phyloP scores from a whole-genome alignment of 106 monocot genomes.

The Dendrobium catenatum region DNA sequence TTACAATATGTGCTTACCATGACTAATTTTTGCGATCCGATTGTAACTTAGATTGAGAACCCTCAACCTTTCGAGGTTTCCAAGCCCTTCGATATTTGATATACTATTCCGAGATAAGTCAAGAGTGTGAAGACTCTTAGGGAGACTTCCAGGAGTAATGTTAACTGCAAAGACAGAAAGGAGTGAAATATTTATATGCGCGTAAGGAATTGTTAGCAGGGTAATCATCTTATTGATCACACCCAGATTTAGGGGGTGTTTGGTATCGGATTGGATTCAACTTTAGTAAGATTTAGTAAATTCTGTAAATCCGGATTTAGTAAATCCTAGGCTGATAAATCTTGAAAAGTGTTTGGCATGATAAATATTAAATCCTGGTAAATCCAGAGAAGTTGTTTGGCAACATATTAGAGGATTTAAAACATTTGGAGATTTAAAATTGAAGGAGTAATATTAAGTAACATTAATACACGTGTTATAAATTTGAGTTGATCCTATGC shows the following conservation, averaged over 20 bases:
- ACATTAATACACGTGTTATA: no score
- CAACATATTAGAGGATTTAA: no score
- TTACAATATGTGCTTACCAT: slow-evolving; percentile 45
- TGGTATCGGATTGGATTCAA: no score
- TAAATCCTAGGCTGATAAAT: no score
- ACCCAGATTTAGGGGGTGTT: neutral
- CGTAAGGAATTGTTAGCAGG: neutral
- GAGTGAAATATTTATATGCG: neutral
- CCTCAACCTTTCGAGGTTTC: slow-evolving; percentile 69
- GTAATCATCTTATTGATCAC: neutral
- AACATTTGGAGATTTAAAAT: no score
- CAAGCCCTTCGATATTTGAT: slow-evolving; percentile 62
- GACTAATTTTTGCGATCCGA: slow-evolving; percentile 70
- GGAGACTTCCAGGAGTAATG: slow-evolving; percentile 59
- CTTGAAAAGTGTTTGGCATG: no score
- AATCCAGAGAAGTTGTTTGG: no score
- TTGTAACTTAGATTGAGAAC: slow-evolving; percentile 93
- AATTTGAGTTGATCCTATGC: no score
- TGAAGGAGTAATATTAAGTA: no score
- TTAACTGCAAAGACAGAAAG: slow-evolving; percentile 41
- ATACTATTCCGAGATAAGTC: slow-evolving; percentile 90
- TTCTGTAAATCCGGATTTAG: no score
- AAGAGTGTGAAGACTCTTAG: slow-evolving; percentile 72
- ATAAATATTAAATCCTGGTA: no score
- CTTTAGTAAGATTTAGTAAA: no score